phyloP scores from a whole-genome alignment of 208 protist genomes.

The Wallacemonas sp. region DNA sequence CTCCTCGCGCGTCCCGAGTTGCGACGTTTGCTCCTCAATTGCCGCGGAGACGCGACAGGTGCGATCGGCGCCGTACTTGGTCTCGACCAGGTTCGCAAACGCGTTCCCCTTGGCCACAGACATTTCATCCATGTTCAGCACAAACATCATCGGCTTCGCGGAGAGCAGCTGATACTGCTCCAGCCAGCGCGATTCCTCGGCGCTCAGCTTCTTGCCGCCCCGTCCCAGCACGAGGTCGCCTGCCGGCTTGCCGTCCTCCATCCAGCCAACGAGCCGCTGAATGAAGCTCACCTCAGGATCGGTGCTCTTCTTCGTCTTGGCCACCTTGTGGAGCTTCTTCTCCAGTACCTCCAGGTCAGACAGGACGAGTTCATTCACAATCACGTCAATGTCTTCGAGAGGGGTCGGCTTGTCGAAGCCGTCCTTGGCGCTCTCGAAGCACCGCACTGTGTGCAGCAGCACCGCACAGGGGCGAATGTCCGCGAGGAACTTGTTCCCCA shows the following conservation, averaged over 20 bases:
- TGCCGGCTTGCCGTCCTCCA: conserved; percentile 60
- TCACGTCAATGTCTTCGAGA: conserved; percentile 75
- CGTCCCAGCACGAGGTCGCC: conserved; percentile 27
- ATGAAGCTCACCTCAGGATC: conserved; percentile 51
- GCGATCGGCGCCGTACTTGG: conserved; percentile 49
- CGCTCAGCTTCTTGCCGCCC: conserved; percentile 16
- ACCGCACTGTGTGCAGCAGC: conserved; percentile 88
- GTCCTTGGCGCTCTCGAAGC: conserved; percentile 83
- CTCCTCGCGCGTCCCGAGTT: conserved; percentile 67
- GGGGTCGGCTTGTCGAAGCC: conserved; percentile 81
- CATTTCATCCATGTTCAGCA: conserved; percentile 83
- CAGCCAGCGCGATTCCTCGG: conserved; percentile 42
- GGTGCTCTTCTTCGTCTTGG: conserved; percentile 39
- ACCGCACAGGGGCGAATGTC: conserved; percentile 85
- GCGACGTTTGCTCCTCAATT: conserved; percentile 83
- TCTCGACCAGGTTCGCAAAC: conserved; percentile 55
- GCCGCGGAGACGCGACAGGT: conserved; percentile 72
- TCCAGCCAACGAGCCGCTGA: conserved; percentile 45
- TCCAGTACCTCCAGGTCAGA: conserved; percentile 83
- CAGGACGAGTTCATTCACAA: conserved; percentile 81
- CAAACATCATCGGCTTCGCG: conserved; percentile 85
- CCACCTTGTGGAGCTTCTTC: conserved; percentile 47
- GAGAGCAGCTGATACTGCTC: conserved; percentile 72
- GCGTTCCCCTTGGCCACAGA: conserved; percentile 57
- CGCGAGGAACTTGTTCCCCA: conserved; percentile 88